These are phyloP conservation scores for Penicillium sp. DNA, from an alignment of 2,329 filamentous ascomycete species.

Conservation along the genomic window DNA sequence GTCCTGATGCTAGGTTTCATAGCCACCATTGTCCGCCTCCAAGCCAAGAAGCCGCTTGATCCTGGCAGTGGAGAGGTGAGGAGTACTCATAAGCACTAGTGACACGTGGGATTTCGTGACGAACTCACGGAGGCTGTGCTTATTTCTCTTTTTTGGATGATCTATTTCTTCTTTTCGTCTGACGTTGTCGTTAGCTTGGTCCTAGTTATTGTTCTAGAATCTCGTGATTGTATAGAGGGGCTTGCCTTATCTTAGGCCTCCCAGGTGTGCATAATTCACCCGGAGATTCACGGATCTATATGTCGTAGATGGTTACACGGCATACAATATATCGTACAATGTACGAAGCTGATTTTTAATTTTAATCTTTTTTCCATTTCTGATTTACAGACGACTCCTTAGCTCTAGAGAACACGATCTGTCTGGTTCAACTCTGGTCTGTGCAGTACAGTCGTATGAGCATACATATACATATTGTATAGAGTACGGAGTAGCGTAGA, in stretches of 20 bases:
- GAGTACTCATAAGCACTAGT: conserved; percentile 6
- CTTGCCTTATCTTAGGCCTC: background rate
- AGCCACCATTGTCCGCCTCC: background rate
- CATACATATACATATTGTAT: background rate
- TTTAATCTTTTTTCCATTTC: background rate
- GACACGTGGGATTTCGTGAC: conserved; percentile 9
- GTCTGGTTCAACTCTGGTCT: background rate
- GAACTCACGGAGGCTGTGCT: conserved; percentile 7
- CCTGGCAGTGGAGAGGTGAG: background rate
- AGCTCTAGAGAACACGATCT: background rate
- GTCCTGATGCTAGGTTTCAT: background rate
- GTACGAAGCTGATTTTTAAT: background rate
- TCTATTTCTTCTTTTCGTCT: background rate
- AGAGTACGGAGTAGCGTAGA: background rate
- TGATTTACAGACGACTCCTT: conserved; percentile 3
- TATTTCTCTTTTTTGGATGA: background rate
- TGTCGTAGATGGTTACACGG: background rate
- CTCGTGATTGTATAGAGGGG: background rate
- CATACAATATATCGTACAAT: background rate
- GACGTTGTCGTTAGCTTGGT: background rate
- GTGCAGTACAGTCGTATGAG: background rate
- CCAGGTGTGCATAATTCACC: background rate
- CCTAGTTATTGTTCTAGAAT: background rate
- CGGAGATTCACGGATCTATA: background rate
- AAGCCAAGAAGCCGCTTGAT: background rate